These are phyloP conservation scores for Spongiforma sp. DNA, from an alignment of 1,284 basidiomycete genomes.

Conservation along the genomic window DNA sequence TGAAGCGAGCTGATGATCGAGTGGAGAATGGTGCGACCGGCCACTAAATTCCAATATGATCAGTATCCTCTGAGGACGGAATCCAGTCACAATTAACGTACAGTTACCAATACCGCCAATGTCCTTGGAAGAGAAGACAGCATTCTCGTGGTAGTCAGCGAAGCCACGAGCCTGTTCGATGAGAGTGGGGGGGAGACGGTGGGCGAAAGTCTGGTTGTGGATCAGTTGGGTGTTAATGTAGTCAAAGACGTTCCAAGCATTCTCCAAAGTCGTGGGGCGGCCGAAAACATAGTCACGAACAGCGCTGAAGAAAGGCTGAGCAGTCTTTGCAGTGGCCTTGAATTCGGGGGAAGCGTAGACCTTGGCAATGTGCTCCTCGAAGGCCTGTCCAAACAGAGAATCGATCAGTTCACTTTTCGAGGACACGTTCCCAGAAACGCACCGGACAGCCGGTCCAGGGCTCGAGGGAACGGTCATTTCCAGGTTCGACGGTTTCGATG, in stretches of 20 bases:
- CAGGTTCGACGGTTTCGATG: slow-evolving; percentile 83
- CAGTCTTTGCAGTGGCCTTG: slow-evolving; percentile 59
- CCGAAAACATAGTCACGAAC: slow-evolving; percentile 74
- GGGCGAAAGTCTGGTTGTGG: slow-evolving; percentile 80
- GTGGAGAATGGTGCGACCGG: slow-evolving; percentile 78
- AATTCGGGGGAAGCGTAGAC: slow-evolving; percentile 69
- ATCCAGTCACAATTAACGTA: slow-evolving; percentile 40
- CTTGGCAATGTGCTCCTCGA: slow-evolving; percentile 62
- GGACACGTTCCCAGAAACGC: slow-evolving; percentile 1
- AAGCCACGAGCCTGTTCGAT: slow-evolving; percentile 71
- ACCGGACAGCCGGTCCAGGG: slow-evolving; percentile 86
- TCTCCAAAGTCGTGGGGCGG: slow-evolving; percentile 67
- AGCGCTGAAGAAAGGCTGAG: slow-evolving; percentile 67
- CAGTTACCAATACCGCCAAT: slow-evolving; percentile 77
- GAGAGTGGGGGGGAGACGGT: slow-evolving; percentile 71
- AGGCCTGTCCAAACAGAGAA: slow-evolving; percentile 47
- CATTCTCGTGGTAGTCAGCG: slow-evolving; percentile 81
- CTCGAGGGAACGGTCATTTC: slow-evolving; percentile 83
- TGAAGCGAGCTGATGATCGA: slow-evolving; percentile 73
- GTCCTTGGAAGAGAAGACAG: slow-evolving; percentile 70
- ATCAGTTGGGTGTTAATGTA: slow-evolving; percentile 76
- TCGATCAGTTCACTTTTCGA: slow-evolving; percentile 20
- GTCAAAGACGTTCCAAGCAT: slow-evolving; percentile 81
- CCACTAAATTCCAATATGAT: slow-evolving; percentile 52
- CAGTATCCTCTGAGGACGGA: slow-evolving; percentile 2